Conservation (phyloP, 495 filamentous ascomycete species). For the Staphylotrichum longicolle region DNA sequence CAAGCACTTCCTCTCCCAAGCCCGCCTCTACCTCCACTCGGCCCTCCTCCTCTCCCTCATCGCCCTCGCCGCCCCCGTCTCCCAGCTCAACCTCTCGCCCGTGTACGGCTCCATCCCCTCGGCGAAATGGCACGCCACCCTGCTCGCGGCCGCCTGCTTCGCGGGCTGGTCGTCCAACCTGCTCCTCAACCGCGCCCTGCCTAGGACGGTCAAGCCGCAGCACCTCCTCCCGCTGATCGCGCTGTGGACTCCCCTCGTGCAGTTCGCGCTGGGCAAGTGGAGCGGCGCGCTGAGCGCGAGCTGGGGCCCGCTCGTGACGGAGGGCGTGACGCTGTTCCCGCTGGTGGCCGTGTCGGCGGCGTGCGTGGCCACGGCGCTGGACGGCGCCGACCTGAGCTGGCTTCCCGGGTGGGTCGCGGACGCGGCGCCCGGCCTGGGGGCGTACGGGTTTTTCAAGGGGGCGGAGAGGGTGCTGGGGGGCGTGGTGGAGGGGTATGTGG, state of each 20-base stretch:
- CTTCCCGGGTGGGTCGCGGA: constrained; percentile 56
- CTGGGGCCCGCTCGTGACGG: constrained; percentile 72
- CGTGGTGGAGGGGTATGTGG: constrained; percentile 56
- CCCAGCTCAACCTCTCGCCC: constrained; percentile 71
- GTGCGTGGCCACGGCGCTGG: constrained; percentile 61
- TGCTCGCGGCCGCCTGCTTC: constrained; percentile 61
- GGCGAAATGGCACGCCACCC: constrained; percentile 64
- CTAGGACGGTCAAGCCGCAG: constrained; percentile 49
- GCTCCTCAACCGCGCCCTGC: constrained; percentile 42
- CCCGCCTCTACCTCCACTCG: constrained; percentile 40
- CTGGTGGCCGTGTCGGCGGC: constrained; percentile 66
- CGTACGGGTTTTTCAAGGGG: constrained; percentile 62
- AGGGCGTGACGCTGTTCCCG: constrained; percentile 68
- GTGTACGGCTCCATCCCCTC: constrained; percentile 81
- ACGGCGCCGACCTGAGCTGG: constrained; percentile 54
- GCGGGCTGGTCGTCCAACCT: constrained; percentile 61
- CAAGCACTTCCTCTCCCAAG: constrained; percentile 37
- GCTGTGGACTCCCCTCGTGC: constrained; percentile 67
- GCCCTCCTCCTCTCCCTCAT: constrained; percentile 58
- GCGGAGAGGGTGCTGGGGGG: constrained; percentile 52
- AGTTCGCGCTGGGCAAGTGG: constrained; percentile 63
- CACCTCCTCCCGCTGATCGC: constrained; percentile 77
- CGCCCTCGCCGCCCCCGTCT: constrained; percentile 72
- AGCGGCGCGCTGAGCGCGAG: constrained; percentile 64
- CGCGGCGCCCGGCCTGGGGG: constrained; percentile 57